Percentiles rank a stretch among this genome's conserved stretches.
phyloP scores from a whole-genome alignment of 192 early-diverging fungal genomes.

The Coemansia sp. region DNA sequence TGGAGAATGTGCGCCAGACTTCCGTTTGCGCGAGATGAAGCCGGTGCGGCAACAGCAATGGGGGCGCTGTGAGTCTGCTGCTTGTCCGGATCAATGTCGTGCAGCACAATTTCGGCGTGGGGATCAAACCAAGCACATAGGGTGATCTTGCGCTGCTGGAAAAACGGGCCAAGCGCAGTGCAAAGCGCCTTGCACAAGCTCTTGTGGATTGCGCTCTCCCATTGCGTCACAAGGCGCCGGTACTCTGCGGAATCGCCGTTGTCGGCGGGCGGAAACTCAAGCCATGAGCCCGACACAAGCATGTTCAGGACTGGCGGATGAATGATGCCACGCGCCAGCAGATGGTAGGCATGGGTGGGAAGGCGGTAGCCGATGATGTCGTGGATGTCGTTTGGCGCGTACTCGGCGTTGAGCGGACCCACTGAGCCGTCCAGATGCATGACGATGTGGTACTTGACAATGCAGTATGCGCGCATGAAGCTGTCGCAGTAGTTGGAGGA shows the following conservation, averaged over 20 bases:
- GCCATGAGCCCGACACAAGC: conserved; percentile 63
- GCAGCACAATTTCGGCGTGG: conserved; percentile 41
- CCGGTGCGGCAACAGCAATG: neutral
- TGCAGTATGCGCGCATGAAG: conserved; percentile 71
- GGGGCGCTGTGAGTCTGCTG: neutral
- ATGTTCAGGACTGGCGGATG: conserved; percentile 66
- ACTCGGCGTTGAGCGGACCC: conserved; percentile 60
- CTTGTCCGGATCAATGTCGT: conserved; percentile 4
- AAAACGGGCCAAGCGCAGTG: conserved; percentile 67
- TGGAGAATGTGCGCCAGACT: conserved; percentile 16
- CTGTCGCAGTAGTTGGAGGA: conserved; percentile 69
- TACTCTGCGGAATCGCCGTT: conserved; percentile 82
- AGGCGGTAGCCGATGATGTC: conserved; percentile 79
- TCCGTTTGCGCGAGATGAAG: neutral
- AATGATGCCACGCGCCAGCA: conserved; percentile 65
- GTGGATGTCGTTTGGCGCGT: conserved; percentile 76
- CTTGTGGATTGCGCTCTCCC: conserved; percentile 59
- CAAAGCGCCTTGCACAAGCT: conserved; percentile 55
- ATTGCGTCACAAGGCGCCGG: conserved; percentile 61
- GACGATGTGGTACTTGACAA: conserved; percentile 70
- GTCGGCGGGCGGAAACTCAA: conserved; percentile 71
- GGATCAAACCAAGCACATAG: conserved; percentile 65
- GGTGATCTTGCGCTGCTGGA: conserved; percentile 63
- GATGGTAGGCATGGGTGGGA: conserved; percentile 69
- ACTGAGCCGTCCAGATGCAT: conserved; percentile 70